Evolutionary conservation across 768 basidiomycete genomes (phyloP).

Genomic region (Mycena vitilis): DNA sequence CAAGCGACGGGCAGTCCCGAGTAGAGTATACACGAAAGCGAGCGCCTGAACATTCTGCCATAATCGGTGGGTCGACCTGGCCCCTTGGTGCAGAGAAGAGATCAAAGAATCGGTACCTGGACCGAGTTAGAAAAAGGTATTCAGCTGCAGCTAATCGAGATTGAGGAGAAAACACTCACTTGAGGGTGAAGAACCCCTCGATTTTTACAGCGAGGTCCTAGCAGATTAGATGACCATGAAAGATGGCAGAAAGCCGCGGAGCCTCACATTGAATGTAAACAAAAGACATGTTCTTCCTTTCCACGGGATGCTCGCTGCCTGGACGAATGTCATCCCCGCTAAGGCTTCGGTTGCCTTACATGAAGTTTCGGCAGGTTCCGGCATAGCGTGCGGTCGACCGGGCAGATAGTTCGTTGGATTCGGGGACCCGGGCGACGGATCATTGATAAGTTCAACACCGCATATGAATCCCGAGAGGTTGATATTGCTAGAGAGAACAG

Average conservation of each 20-base stretch:
- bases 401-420: no score
- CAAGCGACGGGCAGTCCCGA: slow-evolving; percentile 57
- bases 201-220: slow-evolving; percentile 78
- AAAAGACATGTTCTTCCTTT: slow-evolving; percentile 64
- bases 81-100: slow-evolving; percentile 43
- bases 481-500: slow-evolving; percentile 57
- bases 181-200: slow-evolving; percentile 74
- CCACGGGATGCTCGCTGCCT: slow-evolving; percentile 65
- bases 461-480: slow-evolving; percentile 76
- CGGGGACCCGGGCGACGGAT: slow-evolving; percentile 49
- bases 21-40: slow-evolving; percentile 57
- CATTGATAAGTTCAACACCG: slow-evolving; percentile 80
- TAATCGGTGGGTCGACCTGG: slow-evolving; percentile 42
- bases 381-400: no score
- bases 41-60: slow-evolving; percentile 55
- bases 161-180: slow-evolving; percentile 10
- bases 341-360: slow-evolving; percentile 64
- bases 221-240: not conserved
- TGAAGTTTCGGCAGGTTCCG: no score
- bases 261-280: slow-evolving; percentile 72
- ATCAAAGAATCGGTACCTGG: slow-evolving; percentile 54
- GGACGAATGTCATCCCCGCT: slow-evolving; percentile 71
- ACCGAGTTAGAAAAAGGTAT: not conserved
- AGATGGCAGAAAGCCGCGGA: slow-evolving; percentile 1
- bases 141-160: not conserved